Evolutionary conservation across 441 rosid species (phyloP).

Genomic region (Adansonia grandidieri): DNA sequence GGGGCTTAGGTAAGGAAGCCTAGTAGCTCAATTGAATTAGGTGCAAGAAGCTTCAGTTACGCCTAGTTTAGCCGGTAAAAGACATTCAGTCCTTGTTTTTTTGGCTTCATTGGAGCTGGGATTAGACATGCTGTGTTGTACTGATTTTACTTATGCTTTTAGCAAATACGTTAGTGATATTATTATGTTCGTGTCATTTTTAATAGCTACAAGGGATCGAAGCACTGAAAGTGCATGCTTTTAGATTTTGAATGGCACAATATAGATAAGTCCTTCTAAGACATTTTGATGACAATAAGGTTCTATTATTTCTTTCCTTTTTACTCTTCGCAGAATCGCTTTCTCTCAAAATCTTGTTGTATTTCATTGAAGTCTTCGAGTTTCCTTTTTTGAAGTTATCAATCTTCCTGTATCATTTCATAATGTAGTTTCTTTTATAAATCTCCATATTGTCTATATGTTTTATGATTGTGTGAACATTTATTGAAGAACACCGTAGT

Average conservation of each 20-base stretch:
- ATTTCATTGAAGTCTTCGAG: slow-evolving; percentile 2
- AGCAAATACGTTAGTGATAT: slow-evolving; percentile 91
- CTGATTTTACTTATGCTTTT: slow-evolving; percentile 46
- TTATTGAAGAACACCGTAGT: neutral
- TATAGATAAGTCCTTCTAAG: slow-evolving; percentile 57
- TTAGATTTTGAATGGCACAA: slow-evolving; percentile 75
- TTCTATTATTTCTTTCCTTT: neutral
- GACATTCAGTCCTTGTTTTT: slow-evolving; percentile 50
- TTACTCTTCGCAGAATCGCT: neutral
- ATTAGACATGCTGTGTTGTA: neutral
- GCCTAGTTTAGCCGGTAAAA: slow-evolving; percentile 35
- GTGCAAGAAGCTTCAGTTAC: no score
- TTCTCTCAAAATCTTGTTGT: slow-evolving; percentile 6
- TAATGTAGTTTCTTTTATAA: neutral
- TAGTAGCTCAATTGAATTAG: slow-evolving; percentile 21
- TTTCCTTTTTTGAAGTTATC: neutral
- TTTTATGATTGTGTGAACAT: neutral
- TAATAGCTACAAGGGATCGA: slow-evolving; percentile 88
- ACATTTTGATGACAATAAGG: neutral
- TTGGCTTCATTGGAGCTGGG: slow-evolving; percentile 65
- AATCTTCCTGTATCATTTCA: neutral
- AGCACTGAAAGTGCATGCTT: slow-evolving; percentile 96
- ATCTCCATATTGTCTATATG: neutral
- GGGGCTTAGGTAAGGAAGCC: no score
- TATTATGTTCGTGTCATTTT: slow-evolving; percentile 84